These are phyloP conservation scores for Cicer judaicum DNA, from an alignment of 306 rosid genomes.

Conservation along the genomic window DNA sequence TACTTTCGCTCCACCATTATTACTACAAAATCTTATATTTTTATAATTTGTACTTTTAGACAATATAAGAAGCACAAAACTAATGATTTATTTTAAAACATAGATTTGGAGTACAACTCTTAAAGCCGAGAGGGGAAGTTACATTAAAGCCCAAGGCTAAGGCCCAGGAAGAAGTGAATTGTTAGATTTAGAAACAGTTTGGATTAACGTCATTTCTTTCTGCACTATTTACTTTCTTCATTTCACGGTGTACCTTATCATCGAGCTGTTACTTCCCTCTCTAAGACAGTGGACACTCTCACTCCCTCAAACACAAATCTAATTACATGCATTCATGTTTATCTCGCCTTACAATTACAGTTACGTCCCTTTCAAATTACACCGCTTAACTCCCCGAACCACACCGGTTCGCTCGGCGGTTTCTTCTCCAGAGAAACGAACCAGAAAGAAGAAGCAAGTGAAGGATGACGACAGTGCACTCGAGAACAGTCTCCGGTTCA, in stretches of 20 bases:
- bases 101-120: no score
- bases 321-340: constrained; percentile 47
- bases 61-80: no score
- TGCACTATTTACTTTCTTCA: neutral
- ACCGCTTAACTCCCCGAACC: constrained; percentile 44
- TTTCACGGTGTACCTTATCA: constrained; percentile 46
- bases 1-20: no score
- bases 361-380: constrained; percentile 44
- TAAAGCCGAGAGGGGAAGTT: no score
- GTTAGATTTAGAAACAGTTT: no score
- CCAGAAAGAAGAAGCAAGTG: constrained; percentile 61
- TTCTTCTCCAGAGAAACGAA: constrained; percentile 66
- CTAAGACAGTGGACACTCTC: neutral
- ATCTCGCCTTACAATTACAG: constrained; percentile 37
- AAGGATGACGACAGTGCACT: constrained; percentile 59
- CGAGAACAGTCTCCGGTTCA: constrained; percentile 79
- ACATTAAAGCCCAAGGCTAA: no score
- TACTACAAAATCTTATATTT: no score
- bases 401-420: constrained; percentile 58
- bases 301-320: constrained; percentile 22
- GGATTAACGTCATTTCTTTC: neutral
- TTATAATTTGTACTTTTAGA: no score
- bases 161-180: no score
- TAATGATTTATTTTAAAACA: no score
- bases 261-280: neutral